Percentiles rank a stretch among this genome's conserved stretches.
Evolutionary conservation across 768 basidiomycete genomes (phyloP).

Genomic region (Lentinula raphanica): DNA sequence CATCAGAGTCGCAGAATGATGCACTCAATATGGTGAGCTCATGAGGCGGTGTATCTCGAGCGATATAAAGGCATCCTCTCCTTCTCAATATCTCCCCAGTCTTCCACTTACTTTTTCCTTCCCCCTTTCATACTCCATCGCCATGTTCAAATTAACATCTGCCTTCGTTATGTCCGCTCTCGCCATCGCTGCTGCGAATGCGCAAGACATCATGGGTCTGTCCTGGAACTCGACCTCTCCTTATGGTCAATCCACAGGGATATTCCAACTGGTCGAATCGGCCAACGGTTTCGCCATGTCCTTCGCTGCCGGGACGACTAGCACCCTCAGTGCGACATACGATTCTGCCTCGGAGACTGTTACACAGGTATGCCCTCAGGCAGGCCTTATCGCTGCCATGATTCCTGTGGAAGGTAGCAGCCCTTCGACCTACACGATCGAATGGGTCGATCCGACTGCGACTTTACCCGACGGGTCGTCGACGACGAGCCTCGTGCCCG

Average conservation of each 20-base stretch:
- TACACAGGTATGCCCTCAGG: neutral
- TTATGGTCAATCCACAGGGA: neutral
- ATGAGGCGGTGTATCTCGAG: no score
- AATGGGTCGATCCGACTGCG: neutral
- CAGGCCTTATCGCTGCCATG: neutral
- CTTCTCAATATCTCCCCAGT: no score
- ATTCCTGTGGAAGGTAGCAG: neutral
- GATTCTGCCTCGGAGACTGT: neutral
- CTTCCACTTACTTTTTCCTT: no score
- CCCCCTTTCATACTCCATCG: no score
- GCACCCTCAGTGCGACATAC: neutral
- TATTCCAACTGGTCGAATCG: neutral
- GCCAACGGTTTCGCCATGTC: neutral
- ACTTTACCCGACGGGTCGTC: neutral
- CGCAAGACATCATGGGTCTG: neutral
- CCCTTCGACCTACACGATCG: neutral
- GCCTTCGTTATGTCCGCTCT: neutral
- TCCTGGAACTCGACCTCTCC: neutral
- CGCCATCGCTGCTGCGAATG: neutral
- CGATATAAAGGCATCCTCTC: no score
- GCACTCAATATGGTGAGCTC: no score
- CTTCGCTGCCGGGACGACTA: neutral
- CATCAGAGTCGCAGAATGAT: no score
- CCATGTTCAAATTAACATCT: neutral
- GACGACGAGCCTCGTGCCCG: neutral